These are phyloP conservation scores for Xylaria sp. DNA, from an alignment of 2,329 filamentous ascomycete genomes.

Conservation along the genomic window DNA sequence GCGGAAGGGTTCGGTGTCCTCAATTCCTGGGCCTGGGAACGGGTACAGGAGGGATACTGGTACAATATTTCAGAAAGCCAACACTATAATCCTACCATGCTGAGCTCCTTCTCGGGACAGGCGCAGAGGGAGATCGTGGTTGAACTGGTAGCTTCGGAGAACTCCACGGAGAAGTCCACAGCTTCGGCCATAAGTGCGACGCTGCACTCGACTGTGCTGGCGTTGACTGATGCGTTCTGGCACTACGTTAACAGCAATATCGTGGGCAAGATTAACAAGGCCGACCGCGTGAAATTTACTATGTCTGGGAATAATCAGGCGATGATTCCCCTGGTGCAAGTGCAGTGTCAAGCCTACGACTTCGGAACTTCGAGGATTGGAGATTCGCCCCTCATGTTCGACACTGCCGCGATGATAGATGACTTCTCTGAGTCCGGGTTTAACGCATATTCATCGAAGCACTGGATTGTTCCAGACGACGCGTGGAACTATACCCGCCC, in stretches of 20 bases:
- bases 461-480: constrained; percentile 23
- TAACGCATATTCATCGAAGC: background rate
- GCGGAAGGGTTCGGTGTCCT: constrained; percentile 8
- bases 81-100: constrained; percentile 27
- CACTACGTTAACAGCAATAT: constrained; percentile 20
- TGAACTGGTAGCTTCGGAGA: background rate
- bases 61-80: constrained; percentile 26
- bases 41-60: constrained; percentile 13
- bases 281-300: constrained; percentile 13
- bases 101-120: constrained; percentile 26
- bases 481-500: constrained; percentile 21
- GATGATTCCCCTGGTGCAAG: constrained; percentile 29
- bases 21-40: constrained; percentile 18
- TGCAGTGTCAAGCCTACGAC: constrained; percentile 18
- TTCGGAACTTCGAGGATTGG: background rate
- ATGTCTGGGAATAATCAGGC: background rate
- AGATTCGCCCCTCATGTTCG: constrained; percentile 11
- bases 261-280: constrained; percentile 24
- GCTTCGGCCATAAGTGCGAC: constrained; percentile 21
- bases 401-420: constrained; percentile 20
- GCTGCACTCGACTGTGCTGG: constrained; percentile 19
- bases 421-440: constrained; percentile 16
- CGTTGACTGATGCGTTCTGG: constrained; percentile 34
- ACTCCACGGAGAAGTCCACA: constrained; percentile 16
- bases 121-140: constrained; percentile 26